A percentile compares a stretch with the other conserved stretches of the same genome.
phyloP scores from a whole-genome alignment of 2,329 filamentous ascomycete genomes.

The Zasmidium citrigriseum region DNA sequence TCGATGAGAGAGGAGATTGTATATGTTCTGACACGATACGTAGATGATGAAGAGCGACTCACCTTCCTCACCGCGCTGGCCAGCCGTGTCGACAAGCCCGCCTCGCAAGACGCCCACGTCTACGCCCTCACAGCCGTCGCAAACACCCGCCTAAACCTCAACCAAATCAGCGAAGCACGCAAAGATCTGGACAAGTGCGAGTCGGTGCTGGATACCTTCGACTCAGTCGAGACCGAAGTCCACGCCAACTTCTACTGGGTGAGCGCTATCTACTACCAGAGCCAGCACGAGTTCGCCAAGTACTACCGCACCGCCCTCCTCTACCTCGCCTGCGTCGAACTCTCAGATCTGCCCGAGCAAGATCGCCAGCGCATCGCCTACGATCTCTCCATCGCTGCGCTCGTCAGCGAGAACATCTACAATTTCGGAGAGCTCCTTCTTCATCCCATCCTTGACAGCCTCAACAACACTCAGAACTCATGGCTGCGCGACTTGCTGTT shows the following conservation, averaged over 20 bases:
- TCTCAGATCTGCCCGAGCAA: conserved; percentile 68
- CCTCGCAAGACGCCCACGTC: conserved; percentile 92
- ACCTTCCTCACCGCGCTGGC: conserved; percentile 80
- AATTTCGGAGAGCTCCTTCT: conserved; percentile 99
- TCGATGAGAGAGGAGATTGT: not conserved
- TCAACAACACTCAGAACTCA: conserved; percentile 71
- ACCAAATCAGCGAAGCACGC: conserved; percentile 78
- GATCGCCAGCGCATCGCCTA: conserved; percentile 85
- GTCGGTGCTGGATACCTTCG: conserved; percentile 84
- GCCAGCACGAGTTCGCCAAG: conserved; percentile 87
- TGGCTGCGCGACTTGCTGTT: conserved; percentile 97
- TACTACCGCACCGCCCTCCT: conserved; percentile 98
- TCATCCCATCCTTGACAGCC: conserved; percentile 89
- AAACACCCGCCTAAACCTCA: conserved; percentile 78
- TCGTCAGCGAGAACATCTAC: conserved; percentile 95
- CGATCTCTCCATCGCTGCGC: conserved; percentile 86
- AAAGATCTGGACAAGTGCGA: conserved; percentile 86
- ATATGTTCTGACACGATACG: conserved; percentile 4
- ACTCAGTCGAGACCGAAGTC: conserved; percentile 92
- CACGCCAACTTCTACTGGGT: conserved; percentile 96
- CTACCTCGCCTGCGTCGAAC: conserved; percentile 93
- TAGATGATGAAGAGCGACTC: conserved; percentile 85
- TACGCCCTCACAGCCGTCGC: conserved; percentile 91
- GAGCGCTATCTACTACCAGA: conserved; percentile 90
- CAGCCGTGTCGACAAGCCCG: conserved; percentile 85